A percentile compares a stretch with the other conserved stretches of the same genome.
These are phyloP conservation scores for Lodderomyces parapsilosis DNA, from an alignment of 1,139 yeast species.

Conservation along the genomic window DNA sequence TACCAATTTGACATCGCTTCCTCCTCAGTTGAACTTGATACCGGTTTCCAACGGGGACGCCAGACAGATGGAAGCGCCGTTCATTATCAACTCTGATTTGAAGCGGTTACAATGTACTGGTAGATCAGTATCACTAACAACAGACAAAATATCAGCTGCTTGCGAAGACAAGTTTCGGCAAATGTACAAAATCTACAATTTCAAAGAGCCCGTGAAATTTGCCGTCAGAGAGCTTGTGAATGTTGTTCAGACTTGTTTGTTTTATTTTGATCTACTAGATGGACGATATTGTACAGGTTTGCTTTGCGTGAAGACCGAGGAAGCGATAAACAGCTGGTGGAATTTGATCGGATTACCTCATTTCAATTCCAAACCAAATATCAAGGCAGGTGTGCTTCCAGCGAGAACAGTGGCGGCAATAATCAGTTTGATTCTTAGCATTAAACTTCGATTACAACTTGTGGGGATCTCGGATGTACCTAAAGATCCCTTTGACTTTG, in stretches of 20 bases:
- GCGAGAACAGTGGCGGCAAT: slow-evolving; percentile 63
- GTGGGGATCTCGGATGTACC: slow-evolving; percentile 78
- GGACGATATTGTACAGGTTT: slow-evolving; percentile 80
- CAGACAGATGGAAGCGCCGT: slow-evolving; percentile 50
- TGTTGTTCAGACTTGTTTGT: slow-evolving; percentile 70
- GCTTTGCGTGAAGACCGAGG: slow-evolving; percentile 72
- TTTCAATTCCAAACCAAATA: slow-evolving; percentile 46
- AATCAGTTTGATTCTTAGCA: slow-evolving; percentile 66
- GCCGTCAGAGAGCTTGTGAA: slow-evolving; percentile 76
- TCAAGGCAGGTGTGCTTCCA: slow-evolving; percentile 54
- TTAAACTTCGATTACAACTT: slow-evolving; percentile 61
- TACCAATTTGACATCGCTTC: slow-evolving; percentile 76
- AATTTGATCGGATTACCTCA: slow-evolving; percentile 64
- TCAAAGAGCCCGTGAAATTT: slow-evolving; percentile 53
- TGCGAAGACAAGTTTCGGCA: slow-evolving; percentile 81
- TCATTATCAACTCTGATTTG: slow-evolving; percentile 73
- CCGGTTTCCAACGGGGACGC: slow-evolving; percentile 68
- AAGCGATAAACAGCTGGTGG: slow-evolving; percentile 84
- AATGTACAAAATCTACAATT: slow-evolving; percentile 56
- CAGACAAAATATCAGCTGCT: slow-evolving; percentile 67
- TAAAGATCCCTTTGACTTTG: slow-evolving; percentile 83
- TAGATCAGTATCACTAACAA: slow-evolving; percentile 68
- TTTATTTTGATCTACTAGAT: slow-evolving; percentile 72
- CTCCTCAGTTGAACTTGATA: slow-evolving; percentile 69
- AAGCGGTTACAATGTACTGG: slow-evolving; percentile 83